Evolutionary conservation across 2,329 filamentous ascomycete species (phyloP).

Genomic region (Cladophialophora chaetospira): DNA sequence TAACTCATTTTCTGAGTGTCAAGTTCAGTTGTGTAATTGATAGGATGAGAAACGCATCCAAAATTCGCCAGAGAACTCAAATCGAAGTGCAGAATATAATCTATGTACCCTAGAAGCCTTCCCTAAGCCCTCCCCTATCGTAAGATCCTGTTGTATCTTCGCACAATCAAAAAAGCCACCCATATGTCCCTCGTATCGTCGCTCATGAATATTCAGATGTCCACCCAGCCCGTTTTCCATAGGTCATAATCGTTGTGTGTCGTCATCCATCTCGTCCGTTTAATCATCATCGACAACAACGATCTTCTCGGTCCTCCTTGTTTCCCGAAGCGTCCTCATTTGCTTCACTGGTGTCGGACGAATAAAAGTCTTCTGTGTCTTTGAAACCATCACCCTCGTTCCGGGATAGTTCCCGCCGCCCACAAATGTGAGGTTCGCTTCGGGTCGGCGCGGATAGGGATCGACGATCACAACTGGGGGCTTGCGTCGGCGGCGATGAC

Average conservation of each 20-base stretch:
- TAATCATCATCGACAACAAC: conserved; percentile 23
- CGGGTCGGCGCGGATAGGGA: conserved; percentile 20
- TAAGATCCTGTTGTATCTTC: not conserved
- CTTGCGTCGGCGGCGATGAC: conserved; percentile 7
- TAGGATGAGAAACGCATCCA: too few species aligned
- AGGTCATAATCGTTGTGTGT: not conserved
- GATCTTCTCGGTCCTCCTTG: conserved; percentile 57
- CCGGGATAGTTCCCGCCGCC: conserved; percentile 25
- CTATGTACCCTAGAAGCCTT: not conserved
- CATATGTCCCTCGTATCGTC: not conserved
- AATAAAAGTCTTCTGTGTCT: conserved; percentile 20
- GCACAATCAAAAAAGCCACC: not conserved
- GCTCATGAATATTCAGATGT: not conserved
- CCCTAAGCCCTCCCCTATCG: not conserved
- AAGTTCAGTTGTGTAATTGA: not conserved
- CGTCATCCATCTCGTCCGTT: not conserved
- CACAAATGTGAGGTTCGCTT: conserved; percentile 26
- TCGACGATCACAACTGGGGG: conserved; percentile 12
- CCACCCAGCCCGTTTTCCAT: not conserved
- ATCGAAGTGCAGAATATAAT: not conserved
- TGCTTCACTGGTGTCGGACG: conserved; percentile 47
- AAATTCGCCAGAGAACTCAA: too few species aligned
- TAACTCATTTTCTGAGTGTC: not conserved
- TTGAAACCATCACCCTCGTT: conserved; percentile 26
- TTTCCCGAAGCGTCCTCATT: conserved; percentile 61